A percentile compares a stretch with the other conserved stretches of the same genome.
Conservation (phyloP, 2,329 filamentous ascomycete genomes). For the Monosporascus cannonballus region DNA sequence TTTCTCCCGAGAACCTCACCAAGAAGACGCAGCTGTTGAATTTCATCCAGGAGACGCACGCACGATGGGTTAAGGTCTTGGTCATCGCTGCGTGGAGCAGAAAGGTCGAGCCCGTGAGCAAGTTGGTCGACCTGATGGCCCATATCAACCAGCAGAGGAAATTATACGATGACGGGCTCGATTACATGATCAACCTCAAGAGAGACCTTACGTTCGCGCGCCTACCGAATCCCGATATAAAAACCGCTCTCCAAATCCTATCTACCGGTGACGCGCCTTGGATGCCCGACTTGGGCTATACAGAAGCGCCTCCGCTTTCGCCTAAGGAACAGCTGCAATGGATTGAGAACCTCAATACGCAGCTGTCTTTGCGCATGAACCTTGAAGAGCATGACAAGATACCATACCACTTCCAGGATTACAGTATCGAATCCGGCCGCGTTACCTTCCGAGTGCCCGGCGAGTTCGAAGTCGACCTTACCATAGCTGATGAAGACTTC, state of each 20-base stretch:
- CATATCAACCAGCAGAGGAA: constrained; percentile 62
- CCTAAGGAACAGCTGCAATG: constrained; percentile 67
- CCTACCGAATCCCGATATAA: constrained; percentile 83
- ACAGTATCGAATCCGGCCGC: constrained; percentile 75
- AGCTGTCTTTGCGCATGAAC: constrained; percentile 76
- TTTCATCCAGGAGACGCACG: constrained; percentile 73
- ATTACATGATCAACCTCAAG: constrained; percentile 66
- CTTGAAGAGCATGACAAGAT: constrained; percentile 73
- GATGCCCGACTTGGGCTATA: constrained; percentile 79
- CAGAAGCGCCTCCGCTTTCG: constrained; percentile 65
- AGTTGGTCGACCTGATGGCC: constrained; percentile 78
- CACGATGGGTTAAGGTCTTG: constrained; percentile 87
- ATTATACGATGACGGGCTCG: constrained; percentile 54
- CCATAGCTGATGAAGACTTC: constrained; percentile 79
- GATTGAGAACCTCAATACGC: constrained; percentile 75
- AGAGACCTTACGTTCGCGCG: constrained; percentile 65
- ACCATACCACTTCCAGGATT: constrained; percentile 71
- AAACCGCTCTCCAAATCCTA: constrained; percentile 80
- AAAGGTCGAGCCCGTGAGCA: constrained; percentile 71
- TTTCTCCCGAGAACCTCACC: constrained; percentile 57
- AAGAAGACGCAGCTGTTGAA: constrained; percentile 74
- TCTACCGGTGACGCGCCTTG: constrained; percentile 70
- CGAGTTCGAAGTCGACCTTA: constrained; percentile 91
- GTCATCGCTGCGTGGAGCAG: constrained; percentile 89
- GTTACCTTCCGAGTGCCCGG: constrained; percentile 78